phyloP scores from a whole-genome alignment of 2,329 filamentous ascomycete genomes.

The Shiraia bambusicola region DNA sequence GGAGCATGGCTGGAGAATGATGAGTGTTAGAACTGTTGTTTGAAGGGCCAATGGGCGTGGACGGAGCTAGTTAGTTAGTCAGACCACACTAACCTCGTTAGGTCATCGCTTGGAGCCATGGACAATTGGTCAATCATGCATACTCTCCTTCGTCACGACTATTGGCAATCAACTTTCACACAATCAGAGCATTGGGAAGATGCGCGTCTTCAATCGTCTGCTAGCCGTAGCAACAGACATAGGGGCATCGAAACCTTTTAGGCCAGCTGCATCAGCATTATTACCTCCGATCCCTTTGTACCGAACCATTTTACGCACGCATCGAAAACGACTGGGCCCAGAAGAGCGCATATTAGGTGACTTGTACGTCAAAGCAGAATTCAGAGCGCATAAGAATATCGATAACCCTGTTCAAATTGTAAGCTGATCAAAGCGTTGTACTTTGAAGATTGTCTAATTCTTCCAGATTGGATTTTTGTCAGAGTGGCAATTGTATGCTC shows the following conservation, averaged over 20 bases:
- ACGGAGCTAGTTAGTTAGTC: too few species aligned
- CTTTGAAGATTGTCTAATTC: conserved; percentile 7
- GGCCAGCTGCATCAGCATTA: conserved; percentile 62
- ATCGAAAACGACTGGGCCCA: conserved; percentile 72
- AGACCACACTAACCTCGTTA: conserved; percentile 15
- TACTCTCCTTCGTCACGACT: conserved; percentile 11
- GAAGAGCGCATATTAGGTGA: conserved; percentile 84
- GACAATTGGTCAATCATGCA: conserved; percentile 6
- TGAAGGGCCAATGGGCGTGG: conserved; percentile 22
- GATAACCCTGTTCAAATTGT: conserved; percentile 94
- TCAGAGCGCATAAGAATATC: conserved; percentile 76
- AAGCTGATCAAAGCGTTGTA: conserved; percentile 38
- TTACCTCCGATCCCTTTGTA: conserved; percentile 89
- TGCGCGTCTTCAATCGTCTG: conserved; percentile 34
- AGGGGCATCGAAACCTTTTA: conserved; percentile 37
- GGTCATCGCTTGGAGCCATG: conserved; percentile 27
- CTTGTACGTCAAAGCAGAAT: conserved; percentile 90
- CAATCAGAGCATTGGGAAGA: conserved; percentile 12
- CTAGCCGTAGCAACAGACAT: conserved; percentile 41
- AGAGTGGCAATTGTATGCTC: conserved; percentile 94
- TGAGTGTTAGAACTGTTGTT: conserved; percentile 14
- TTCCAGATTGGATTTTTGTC: conserved; percentile 89
- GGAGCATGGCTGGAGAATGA: conserved; percentile 65
- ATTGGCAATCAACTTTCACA: conserved; percentile 1
- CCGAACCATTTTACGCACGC: conserved; percentile 79